phyloP scores from a whole-genome alignment of 2,329 filamentous ascomycete species.

The Xylaria sp. region DNA sequence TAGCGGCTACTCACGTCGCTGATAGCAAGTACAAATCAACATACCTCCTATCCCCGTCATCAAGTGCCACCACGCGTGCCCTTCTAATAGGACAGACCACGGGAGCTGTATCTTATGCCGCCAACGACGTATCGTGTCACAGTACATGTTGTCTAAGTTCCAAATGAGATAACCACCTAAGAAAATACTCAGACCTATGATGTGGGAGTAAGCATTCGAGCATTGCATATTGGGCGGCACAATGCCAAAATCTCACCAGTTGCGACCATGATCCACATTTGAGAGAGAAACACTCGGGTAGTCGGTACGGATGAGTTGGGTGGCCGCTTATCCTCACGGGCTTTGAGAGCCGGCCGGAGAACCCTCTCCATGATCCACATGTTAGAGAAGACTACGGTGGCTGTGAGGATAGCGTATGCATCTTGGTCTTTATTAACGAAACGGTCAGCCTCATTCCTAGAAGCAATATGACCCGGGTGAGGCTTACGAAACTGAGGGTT shows the following conservation, averaged over 20 bases:
- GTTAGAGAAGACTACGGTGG: constrained; percentile 74
- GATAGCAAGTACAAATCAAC: constrained; percentile 4
- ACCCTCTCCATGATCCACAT: constrained; percentile 76
- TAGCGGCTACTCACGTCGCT: constrained; percentile 24
- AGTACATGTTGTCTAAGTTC: constrained; percentile 83
- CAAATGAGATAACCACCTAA: constrained; percentile 80
- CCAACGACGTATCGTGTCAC: constrained; percentile 71
- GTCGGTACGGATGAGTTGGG: constrained; percentile 40
- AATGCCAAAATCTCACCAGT: constrained; percentile 52
- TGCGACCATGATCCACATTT: constrained; percentile 81
- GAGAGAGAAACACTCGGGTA: constrained; percentile 55
- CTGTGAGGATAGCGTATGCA: constrained; percentile 78
- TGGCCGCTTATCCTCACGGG: constrained; percentile 62
- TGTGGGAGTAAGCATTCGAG: constrained; percentile 9
- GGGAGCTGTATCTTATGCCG: constrained; percentile 76
- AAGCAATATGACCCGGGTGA: neutral
- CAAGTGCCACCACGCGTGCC: constrained; percentile 71
- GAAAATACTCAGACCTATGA: constrained; percentile 73
- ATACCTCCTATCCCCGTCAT: constrained; percentile 76
- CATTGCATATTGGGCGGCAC: neutral
- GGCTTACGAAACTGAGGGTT: constrained; percentile 84
- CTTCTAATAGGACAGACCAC: constrained; percentile 75
- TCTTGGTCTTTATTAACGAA: constrained; percentile 44
- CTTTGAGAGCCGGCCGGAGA: constrained; percentile 58
- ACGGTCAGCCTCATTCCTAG: constrained; percentile 7